Percentiles rank a stretch among this genome's conserved stretches.
These are phyloP conservation scores for Orbilia ellipsospora DNA, from an alignment of 2,329 filamentous ascomycete genomes.

Conservation along the genomic window DNA sequence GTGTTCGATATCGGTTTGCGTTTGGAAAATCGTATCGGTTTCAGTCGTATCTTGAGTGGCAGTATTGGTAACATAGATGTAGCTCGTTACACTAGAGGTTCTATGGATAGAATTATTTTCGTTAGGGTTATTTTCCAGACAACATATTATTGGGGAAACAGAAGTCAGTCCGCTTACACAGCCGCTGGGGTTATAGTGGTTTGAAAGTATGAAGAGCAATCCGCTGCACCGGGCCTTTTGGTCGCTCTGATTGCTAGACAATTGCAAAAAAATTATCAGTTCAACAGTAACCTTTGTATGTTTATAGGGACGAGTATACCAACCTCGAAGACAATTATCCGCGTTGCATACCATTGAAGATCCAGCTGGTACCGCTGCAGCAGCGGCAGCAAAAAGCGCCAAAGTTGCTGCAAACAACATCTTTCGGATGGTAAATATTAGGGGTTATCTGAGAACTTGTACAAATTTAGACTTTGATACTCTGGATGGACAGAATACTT, in stretches of 20 bases:
- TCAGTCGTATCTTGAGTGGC: background rate
- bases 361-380: background rate
- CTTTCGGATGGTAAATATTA: no score
- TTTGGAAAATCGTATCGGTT: slow-evolving; percentile 1
- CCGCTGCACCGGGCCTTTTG: background rate
- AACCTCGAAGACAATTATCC: background rate
- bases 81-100: background rate
- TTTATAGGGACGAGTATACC: background rate
- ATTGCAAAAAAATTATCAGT: background rate
- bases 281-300: background rate
- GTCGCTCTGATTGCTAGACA: background rate
- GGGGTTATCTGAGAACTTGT: no score
- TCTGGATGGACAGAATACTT: no score
- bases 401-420: background rate
- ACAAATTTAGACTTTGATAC: no score
- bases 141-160: background rate
- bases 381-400: background rate
- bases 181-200: background rate
- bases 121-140: no score
- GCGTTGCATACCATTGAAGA: background rate
- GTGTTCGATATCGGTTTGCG: background rate
- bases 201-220: slow-evolving; percentile 1
- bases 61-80: background rate
- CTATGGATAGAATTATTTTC: no score
- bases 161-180: background rate